Conservation (phyloP, 352 stramenopile species). For the Pythium vanterpoolii region DNA sequence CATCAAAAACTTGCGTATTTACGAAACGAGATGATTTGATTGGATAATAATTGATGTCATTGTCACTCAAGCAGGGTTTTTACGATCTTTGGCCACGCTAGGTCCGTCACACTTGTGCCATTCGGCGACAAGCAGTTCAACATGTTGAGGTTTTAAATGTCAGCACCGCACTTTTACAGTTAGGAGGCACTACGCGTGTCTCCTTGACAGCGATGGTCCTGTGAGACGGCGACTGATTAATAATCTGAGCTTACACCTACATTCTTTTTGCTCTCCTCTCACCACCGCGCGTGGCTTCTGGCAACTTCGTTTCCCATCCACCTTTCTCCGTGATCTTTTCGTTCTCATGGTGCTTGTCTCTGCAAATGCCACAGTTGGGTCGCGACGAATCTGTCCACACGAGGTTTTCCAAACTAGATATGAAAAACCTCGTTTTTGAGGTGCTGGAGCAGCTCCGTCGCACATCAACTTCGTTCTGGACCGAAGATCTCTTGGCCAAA, state of each 20-base stretch:
- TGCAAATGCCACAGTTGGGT: no score
- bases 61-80: slow-evolving; percentile 17
- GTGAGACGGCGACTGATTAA: no score
- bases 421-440: slow-evolving; percentile 18
- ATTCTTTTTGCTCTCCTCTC: no score
- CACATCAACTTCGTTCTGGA: slow-evolving; percentile 21
- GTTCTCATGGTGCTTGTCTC: slow-evolving; percentile 15
- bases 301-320: slow-evolving; percentile 4
- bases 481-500: neutral
- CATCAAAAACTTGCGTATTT: slow-evolving; percentile 14
- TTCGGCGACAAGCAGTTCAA: slow-evolving; percentile 17
- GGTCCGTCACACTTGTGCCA: slow-evolving; percentile 13
- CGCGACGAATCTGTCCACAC: neutral
- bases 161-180: no score
- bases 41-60: slow-evolving; percentile 16
- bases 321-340: neutral
- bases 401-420: slow-evolving; percentile 2
- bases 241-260: no score
- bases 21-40: slow-evolving; percentile 7
- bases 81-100: slow-evolving; percentile 11
- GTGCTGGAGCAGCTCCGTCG: slow-evolving; percentile 5
- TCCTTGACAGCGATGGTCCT: no score
- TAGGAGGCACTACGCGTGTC: no score
- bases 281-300: no score
- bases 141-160: slow-evolving; percentile 23